Conservation (phyloP, 805 yeast species). For the Dipodascus geniculatus region DNA sequence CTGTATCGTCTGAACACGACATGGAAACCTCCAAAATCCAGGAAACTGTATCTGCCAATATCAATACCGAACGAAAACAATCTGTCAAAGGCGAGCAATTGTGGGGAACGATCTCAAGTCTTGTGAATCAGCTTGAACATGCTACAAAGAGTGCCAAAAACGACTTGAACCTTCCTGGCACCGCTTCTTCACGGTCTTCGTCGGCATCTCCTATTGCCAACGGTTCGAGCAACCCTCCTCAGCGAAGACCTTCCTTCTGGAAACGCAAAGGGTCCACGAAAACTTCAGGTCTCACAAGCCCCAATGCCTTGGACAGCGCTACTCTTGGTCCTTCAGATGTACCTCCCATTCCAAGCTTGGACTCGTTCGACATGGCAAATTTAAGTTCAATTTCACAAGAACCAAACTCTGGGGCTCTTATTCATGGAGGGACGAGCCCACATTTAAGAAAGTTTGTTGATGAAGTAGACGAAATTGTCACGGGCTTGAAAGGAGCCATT, state of each 20-base stretch:
- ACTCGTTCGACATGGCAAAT: not conserved
- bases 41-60: not conserved
- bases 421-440: not conserved
- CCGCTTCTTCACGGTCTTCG: too few relatives aligned
- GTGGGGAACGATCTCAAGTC: not conserved
- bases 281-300: not conserved
- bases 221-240: conserved; percentile 1
- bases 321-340: not conserved
- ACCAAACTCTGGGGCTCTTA: not conserved
- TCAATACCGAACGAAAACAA: not conserved
- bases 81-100: not conserved
- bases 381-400: not conserved
- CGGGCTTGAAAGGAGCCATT: not conserved
- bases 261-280: conserved; percentile 4
- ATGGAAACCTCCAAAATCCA: not conserved
- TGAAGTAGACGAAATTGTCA: conserved; percentile 1
- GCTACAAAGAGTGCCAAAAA: conserved; percentile 1
- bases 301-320: not conserved
- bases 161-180: too few relatives aligned
- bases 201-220: not conserved
- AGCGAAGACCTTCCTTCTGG: conserved; percentile 14
- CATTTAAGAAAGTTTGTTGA: not conserved
- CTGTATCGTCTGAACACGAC: conserved; percentile 1
- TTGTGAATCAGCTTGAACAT: not conserved
- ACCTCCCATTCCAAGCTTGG: not conserved